A percentile compares a stretch with the other conserved stretches of the same genome.
phyloP scores from a whole-genome alignment of 176 grass and related monocot genomes.

The Cenchrus americanus region DNA sequence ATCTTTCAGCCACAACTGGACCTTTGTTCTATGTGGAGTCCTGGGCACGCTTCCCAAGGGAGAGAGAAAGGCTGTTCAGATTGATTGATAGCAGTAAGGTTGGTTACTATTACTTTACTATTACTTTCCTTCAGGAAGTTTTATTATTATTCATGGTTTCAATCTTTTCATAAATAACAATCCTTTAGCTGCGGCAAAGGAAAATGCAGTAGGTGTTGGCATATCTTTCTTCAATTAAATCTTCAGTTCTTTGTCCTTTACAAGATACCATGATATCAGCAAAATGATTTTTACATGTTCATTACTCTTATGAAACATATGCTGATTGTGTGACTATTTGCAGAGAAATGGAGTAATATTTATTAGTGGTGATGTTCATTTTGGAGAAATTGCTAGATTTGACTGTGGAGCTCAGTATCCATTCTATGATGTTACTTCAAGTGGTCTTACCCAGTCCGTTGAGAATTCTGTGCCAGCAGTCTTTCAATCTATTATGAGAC shows the following conservation, averaged over 20 bases:
- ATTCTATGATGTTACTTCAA: slow-evolving; percentile 90
- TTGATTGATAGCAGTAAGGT: slow-evolving; percentile 91
- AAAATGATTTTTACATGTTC: slow-evolving; percentile 25
- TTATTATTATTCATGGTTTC: background rate
- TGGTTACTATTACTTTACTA: slow-evolving; percentile 37
- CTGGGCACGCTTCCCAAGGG: slow-evolving; percentile 86
- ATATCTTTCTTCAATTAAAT: slow-evolving; percentile 6
- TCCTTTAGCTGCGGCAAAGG: slow-evolving; percentile 1
- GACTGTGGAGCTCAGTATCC: slow-evolving; percentile 79
- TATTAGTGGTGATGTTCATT: slow-evolving; percentile 94
- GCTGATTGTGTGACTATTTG: slow-evolving; percentile 8
- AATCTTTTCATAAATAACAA: background rate
- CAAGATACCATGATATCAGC: background rate
- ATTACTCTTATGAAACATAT: slow-evolving; percentile 13
- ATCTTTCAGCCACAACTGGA: slow-evolving; percentile 81
- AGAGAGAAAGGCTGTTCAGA: slow-evolving; percentile 80
- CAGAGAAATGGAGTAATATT: slow-evolving; percentile 92
- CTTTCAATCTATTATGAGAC: slow-evolving; percentile 64
- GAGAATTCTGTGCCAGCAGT: slow-evolving; percentile 58
- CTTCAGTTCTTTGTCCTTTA: background rate
- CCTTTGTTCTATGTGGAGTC: slow-evolving; percentile 82
- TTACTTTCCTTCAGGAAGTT: slow-evolving; percentile 27
- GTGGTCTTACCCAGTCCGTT: slow-evolving; percentile 87
- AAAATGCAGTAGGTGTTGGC: slow-evolving; percentile 10
- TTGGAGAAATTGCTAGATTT: slow-evolving; percentile 89